phyloP scores from a whole-genome alignment of 139 green algal species.

The Eudorina sp. region DNA sequence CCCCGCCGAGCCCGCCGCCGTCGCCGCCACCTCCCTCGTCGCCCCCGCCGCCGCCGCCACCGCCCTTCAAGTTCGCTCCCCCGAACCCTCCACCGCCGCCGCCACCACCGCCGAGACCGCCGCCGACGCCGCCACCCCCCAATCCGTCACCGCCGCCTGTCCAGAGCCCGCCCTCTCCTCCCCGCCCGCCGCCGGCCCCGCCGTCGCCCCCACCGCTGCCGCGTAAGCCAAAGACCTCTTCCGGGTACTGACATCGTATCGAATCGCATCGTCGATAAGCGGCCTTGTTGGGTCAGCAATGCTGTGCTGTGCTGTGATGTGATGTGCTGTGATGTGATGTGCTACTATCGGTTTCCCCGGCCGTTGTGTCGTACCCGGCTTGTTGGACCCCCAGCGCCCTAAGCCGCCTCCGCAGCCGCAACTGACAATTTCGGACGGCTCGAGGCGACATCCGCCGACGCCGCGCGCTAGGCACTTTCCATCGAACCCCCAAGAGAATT shows the following conservation, averaged over 20 bases:
- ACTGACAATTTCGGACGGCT: too few species aligned
- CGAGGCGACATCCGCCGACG: too few species aligned
- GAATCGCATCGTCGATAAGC: neutral
- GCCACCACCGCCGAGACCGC: neutral
- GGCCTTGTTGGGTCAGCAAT: neutral
- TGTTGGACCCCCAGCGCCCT: too few species aligned
- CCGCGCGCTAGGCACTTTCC: too few species aligned
- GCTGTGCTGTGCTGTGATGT: neutral
- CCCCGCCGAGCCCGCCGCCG: neutral
- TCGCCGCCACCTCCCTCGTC: neutral
- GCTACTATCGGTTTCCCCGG: neutral
- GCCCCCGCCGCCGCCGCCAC: neutral
- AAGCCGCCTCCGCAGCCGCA: too few species aligned
- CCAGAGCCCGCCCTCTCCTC: neutral
- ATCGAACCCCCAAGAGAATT: too few species aligned
- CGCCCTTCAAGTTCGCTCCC: neutral
- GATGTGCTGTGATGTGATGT: neutral
- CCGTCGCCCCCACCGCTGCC: neutral
- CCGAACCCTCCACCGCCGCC: neutral
- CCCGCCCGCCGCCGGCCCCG: neutral
- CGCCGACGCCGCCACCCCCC: neutral
- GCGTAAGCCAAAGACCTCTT: neutral
- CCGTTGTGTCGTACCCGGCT: neutral
- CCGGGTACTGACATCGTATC: neutral
- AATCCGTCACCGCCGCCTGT: neutral